Evolutionary conservation across 495 filamentous ascomycete species (phyloP).

Genomic region (Thozetella sp.): DNA sequence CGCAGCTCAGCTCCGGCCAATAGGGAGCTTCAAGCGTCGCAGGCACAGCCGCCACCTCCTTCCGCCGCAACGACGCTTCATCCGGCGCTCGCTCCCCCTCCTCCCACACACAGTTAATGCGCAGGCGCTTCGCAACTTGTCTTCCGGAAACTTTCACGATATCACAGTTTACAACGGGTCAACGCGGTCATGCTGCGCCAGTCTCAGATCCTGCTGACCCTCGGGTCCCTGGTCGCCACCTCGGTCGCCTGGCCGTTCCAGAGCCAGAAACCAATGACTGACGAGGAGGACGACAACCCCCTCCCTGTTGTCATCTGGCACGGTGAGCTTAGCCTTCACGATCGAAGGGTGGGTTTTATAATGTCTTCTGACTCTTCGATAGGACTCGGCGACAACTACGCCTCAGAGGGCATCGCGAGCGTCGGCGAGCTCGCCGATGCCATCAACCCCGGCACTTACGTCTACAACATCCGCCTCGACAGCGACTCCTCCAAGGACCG

Average conservation of each 20-base stretch:
- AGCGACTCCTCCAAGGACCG: conserved; percentile 68
- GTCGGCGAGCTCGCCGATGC: conserved; percentile 70
- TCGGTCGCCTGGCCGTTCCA: conserved; percentile 21
- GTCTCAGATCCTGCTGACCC: conserved; percentile 18
- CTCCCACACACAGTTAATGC: background rate
- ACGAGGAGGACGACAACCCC: conserved; percentile 48
- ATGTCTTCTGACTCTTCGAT: background rate
- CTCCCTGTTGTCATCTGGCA: conserved; percentile 95
- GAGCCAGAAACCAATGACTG: conserved; percentile 8
- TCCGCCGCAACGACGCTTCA: background rate
- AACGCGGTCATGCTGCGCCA: conserved; percentile 12
- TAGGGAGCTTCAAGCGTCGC: background rate
- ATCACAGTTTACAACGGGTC: too few relatives aligned
- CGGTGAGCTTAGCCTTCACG: conserved; percentile 55
- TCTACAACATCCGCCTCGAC: conserved; percentile 79
- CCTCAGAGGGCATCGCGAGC: conserved; percentile 68
- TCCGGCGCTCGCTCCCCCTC: background rate
- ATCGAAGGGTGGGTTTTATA: background rate
- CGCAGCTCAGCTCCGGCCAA: background rate
- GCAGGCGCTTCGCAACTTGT: background rate
- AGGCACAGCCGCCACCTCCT: background rate
- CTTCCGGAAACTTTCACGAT: background rate
- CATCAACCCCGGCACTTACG: conserved; percentile 79
- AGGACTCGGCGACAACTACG: conserved; percentile 66
- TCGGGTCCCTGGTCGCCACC: conserved; percentile 25